phyloP scores from a whole-genome alignment of 2,329 filamentous ascomycete genomes.

The Hypoxylon sp. region DNA sequence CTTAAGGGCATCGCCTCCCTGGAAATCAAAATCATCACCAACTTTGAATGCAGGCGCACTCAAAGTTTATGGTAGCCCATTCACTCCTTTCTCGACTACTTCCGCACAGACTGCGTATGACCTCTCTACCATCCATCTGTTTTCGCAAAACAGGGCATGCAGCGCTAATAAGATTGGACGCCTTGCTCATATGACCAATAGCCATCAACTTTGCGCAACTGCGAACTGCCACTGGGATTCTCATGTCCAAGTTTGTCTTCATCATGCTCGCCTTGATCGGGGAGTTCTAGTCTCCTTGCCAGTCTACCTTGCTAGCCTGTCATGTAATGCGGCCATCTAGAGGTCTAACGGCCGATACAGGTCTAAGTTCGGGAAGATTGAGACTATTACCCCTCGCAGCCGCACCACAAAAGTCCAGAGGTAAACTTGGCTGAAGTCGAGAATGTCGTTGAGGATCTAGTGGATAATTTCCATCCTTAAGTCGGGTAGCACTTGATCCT shows the following conservation, averaged over 20 bases:
- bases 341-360: background rate
- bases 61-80: background rate
- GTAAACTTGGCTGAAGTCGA: too few relatives aligned
- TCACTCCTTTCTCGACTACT: background rate
- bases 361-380: background rate
- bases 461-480: too few relatives aligned
- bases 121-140: background rate
- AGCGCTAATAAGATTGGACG: background rate
- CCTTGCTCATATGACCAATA: background rate
- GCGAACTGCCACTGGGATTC: background rate
- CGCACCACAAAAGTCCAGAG: too few relatives aligned
- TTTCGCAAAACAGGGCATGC: background rate
- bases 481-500: too few relatives aligned
- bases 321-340: background rate
- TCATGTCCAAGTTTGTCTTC: background rate
- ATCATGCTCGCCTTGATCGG: background rate
- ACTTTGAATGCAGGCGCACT: background rate
- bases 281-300: background rate
- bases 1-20: slow-evolving; percentile 2
- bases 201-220: background rate
- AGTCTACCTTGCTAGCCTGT: background rate
- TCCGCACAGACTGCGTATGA: background rate
- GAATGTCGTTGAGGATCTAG: too few relatives aligned
- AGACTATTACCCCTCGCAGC: background rate
- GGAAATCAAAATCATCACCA: background rate